These are phyloP conservation scores for Xerocomus spinulosus DNA, from an alignment of 768 basidiomycete genomes.

Conservation along the genomic window DNA sequence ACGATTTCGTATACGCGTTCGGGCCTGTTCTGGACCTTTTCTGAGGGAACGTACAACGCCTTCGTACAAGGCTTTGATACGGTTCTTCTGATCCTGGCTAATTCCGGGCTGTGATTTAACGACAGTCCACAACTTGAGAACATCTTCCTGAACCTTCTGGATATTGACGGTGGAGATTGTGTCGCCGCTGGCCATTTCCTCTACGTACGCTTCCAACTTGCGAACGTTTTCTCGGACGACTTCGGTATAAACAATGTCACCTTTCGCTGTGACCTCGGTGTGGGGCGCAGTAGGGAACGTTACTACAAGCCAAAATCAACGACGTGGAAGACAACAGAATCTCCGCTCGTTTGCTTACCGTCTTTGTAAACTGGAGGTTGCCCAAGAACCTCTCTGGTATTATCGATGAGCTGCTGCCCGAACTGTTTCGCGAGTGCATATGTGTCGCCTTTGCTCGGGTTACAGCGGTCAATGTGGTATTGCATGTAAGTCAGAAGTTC, in stretches of 20 bases:
- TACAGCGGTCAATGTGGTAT: constrained; percentile 83
- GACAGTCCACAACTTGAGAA: constrained; percentile 94
- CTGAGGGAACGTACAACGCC: constrained; percentile 93
- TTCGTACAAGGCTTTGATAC: constrained; percentile 92
- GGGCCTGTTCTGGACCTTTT: constrained; percentile 62
- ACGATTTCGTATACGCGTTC: constrained; percentile 61
- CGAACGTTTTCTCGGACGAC: constrained; percentile 94
- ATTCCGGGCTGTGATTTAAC: constrained; percentile 97
- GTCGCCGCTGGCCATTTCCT: constrained; percentile 97
- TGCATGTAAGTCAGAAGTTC: constrained; percentile 93
- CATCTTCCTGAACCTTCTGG: constrained; percentile 96
- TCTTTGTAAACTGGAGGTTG: constrained; percentile 93
- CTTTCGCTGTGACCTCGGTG: constrained; percentile 89
- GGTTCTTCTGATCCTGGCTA: constrained; percentile 93
- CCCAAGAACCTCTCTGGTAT: constrained; percentile 79
- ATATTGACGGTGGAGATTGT: constrained; percentile 85
- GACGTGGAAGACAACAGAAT: background rate
- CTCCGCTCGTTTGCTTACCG: constrained; percentile 53
- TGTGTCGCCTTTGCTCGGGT: constrained; percentile 79
- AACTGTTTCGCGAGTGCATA: constrained; percentile 97
- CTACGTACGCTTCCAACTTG: constrained; percentile 95
- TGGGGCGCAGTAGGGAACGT: constrained; percentile 98
- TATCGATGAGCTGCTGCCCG: constrained; percentile 92
- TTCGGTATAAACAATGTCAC: constrained; percentile 93
- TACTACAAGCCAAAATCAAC: constrained; percentile 42